A percentile compares a stretch with the other conserved stretches of the same genome.
These are phyloP conservation scores for Penicillium bialowiezense DNA, from an alignment of 495 filamentous ascomycete species.

Conservation along the genomic window DNA sequence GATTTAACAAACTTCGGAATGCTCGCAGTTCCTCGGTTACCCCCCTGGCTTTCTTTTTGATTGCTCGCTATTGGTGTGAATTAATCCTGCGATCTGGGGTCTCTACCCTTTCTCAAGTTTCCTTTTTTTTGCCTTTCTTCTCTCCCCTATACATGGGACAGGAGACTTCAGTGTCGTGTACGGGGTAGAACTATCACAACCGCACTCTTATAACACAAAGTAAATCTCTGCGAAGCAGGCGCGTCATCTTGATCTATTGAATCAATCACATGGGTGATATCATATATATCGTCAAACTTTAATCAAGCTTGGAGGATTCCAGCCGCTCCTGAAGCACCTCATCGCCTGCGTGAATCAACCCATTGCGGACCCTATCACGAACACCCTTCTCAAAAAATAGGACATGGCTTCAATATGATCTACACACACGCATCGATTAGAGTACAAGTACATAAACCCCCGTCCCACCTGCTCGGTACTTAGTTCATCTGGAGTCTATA, in stretches of 20 bases:
- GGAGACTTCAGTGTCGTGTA: no score
- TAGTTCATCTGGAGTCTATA: not conserved
- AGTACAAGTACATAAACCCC: conserved; percentile 5
- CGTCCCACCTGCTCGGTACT: not conserved
- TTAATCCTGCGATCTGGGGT: no score
- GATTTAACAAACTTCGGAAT: not conserved
- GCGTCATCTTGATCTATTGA: no score
- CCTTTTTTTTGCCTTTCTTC: no score
- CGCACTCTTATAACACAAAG: no score
- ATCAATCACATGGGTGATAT: no score
- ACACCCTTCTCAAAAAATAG: not conserved
- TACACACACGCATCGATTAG: not conserved
- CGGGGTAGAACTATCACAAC: no score
- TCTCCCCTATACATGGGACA: no score
- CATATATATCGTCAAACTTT: conserved; percentile 3
- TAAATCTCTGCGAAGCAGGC: no score
- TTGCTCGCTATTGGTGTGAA: no score
- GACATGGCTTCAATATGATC: not conserved
- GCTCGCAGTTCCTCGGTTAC: not conserved
- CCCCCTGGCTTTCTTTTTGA: not conserved
- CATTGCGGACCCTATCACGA: conserved; percentile 18
- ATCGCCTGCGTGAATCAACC: conserved; percentile 23
- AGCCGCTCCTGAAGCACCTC: conserved; percentile 23
- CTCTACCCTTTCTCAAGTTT: no score
- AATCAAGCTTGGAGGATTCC: not conserved